Percentiles rank a stretch among this genome's conserved stretches.
Conservation (phyloP, 257 asterid species). For the Solanum medicagineum region DNA sequence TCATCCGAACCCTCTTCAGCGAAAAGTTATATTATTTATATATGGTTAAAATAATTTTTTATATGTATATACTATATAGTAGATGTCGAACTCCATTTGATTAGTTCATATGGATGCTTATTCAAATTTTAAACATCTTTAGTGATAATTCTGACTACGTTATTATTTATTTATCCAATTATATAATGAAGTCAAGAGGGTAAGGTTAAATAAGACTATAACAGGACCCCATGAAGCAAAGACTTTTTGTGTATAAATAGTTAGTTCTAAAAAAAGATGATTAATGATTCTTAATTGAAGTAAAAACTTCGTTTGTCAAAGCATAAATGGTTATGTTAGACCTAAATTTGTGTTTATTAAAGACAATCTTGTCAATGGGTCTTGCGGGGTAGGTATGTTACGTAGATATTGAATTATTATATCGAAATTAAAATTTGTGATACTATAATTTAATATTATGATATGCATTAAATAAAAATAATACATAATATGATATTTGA, state of each 20-base stretch:
- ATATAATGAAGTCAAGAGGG: background rate
- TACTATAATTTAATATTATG: no score
- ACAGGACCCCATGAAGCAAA: background rate
- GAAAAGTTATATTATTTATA: no score
- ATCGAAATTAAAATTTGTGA: background rate
- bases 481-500: accelerated
- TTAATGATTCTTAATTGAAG: background rate
- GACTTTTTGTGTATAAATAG: background rate
- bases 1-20: no score
- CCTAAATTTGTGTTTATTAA: background rate
- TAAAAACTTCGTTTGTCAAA: background rate
- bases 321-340: background rate
- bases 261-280: background rate
- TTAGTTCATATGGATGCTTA: no score
- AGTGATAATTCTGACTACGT: no score
- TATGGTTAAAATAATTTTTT: no score
- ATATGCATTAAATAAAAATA: no score
- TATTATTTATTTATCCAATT: background rate
- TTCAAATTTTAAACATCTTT: no score
- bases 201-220: background rate
- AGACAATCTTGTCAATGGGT: background rate
- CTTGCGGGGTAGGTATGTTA: no score
- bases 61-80: no score
- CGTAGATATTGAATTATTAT: background rate
- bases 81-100: no score